Base-by-base conservation (phyloP, 495 filamentous ascomycete species). In the Margaritispora aquatica region DNA sequence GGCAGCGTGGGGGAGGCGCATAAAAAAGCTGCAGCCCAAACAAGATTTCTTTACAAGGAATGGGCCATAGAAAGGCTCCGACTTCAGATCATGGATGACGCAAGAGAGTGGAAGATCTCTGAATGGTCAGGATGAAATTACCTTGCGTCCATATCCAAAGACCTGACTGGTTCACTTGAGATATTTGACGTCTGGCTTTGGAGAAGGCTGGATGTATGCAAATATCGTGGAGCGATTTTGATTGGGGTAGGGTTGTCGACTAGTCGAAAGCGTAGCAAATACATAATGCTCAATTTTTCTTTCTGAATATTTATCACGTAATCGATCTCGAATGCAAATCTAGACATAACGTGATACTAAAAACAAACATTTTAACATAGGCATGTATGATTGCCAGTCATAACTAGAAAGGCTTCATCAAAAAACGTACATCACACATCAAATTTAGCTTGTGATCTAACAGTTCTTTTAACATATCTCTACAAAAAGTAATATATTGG, bases 31-130 rank as follows among this genome's bases (percentile, higher is more conserved):
- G 77, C 74, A 1, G 70, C 70, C 15, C 74, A 78, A 15, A 76
- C 80, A 9, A 69, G 76, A 62, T 68, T 71, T 21, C 63, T 83
- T 56, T 85, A 86, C 60, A 72, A 74, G 4, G 76, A 78, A 58
- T 85, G 80, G 77, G 75, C 77, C 51, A 88, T 90, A 62, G 80
- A 87, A 60, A 84, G 84, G 26, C 69, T 88, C 69, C 77, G 73
- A 58, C 72, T 89, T 64, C 77, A 77, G 44, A 77, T 90, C 53
- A 74, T 67, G 19, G 80, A 88, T 67, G 76, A 71, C 8, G 78
- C 77, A 29, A 67, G 71, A 44, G 72, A 72, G 38, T 89, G 84
- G 85, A 71, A 78, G 44, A 74, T 90, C 64, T 69, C 71, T 29
- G 72, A 81, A 47, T 90, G 86, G 87, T 20, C 38, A 27, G 60